These are phyloP conservation scores for Tympanopsis confertula DNA, from an alignment of 2,329 filamentous ascomycete genomes.

Conservation along the genomic window DNA sequence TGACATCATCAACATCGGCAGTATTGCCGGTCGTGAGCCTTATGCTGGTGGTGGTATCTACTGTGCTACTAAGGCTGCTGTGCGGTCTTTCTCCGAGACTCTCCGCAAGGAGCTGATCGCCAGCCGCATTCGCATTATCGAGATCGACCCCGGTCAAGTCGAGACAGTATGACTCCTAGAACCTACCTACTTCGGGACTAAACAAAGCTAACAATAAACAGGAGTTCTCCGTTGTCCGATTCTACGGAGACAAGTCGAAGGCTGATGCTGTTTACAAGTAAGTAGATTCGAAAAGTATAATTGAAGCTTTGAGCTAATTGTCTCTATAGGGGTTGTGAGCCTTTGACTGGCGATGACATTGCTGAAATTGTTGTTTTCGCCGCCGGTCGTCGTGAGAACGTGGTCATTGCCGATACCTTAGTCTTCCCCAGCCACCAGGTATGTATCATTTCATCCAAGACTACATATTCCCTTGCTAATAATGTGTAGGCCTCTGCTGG, in stretches of 20 bases:
- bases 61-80: slow-evolving; percentile 84
- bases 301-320: slow-evolving; percentile 3
- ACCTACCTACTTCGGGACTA: neutral
- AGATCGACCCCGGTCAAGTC: slow-evolving; percentile 83
- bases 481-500: slow-evolving; percentile 17
- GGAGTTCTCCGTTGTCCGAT: slow-evolving; percentile 83
- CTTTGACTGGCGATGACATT: slow-evolving; percentile 80
- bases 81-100: slow-evolving; percentile 72
- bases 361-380: slow-evolving; percentile 83
- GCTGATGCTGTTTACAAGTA: slow-evolving; percentile 81
- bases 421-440: slow-evolving; percentile 87
- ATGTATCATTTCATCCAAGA: slow-evolving; percentile 15
- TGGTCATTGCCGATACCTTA: slow-evolving; percentile 77
- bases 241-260: slow-evolving; percentile 78
- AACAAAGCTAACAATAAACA: slow-evolving; percentile 13
- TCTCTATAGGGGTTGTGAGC: slow-evolving; percentile 54
- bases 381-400: slow-evolving; percentile 74
- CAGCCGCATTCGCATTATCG: slow-evolving; percentile 71
- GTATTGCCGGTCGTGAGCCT: slow-evolving; percentile 74
- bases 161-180: slow-evolving; percentile 51
- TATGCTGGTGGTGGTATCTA: slow-evolving; percentile 84
- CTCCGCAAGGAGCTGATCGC: slow-evolving; percentile 74
- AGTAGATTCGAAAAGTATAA: slow-evolving; percentile 13
- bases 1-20: slow-evolving; percentile 91
- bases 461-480: slow-evolving; percentile 3